Evolutionary conservation across 164 flowering plant species (phyloP), one percentile per base, ranked within the genome.

Genomic region (Brasenia schreberi): DNA sequence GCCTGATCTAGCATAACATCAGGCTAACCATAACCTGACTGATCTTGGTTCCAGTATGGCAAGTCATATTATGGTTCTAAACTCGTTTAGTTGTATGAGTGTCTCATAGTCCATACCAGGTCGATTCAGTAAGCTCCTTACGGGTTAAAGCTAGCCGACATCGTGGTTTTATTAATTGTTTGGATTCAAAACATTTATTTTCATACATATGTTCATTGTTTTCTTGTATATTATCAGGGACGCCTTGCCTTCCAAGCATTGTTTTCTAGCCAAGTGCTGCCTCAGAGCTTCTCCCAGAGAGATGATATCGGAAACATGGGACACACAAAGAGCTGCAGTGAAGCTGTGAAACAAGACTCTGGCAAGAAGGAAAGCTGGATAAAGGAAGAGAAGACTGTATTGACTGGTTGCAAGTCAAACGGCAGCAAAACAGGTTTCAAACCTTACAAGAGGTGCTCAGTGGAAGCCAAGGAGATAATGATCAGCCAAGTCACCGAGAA

Each of bases 361-460:
- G 56, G 16, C 12, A 75, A 61, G 77, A 71, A 27, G 71, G 63
- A 9, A 67, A 73, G 62, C 78, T 73, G 61, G 72, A 23, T 33
- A 33, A 33, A 61, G 19, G 23, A n/a, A 61, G 63, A 61, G 18
- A 61, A 61, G 18, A 18, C 19, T n/a, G 18, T 23, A 11, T 10
- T 61, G 63, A 61, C 9, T 61, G 63, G 70, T 18, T 83, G 75
- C 68, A 91, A 84, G 72, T 76, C 78, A 18, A 85, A 80, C 72
- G 67, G 77, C 62, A 76, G 82, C 12, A 73, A 83, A 74, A 86
- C 89, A 42, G 97, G 98, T 16, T 94, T 94, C 72, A 90, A 86
- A 74, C 98, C 98, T 7, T 94, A 94, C 84, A 94, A 94, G 73
- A 84, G 97, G 73, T 90, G 96, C 78, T 85, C 92, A 7, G 68